phyloP scores from a whole-genome alignment of 1,139 yeast species.

The Saccharomycopsis hybrid region DNA sequence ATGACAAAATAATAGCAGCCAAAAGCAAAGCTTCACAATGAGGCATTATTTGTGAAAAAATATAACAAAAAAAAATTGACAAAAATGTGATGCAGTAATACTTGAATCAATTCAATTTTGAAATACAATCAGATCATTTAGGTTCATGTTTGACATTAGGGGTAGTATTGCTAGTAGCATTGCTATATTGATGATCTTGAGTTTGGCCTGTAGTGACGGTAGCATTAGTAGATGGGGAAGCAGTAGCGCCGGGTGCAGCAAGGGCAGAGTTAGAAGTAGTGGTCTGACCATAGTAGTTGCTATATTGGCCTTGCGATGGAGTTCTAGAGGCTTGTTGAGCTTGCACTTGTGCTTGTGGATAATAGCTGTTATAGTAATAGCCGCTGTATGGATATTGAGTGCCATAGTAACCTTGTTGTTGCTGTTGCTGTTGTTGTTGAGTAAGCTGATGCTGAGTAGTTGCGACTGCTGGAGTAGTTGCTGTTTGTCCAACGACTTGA shows the following conservation, averaged over 20 bases:
- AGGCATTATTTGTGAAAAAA: too few species aligned
- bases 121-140: neutral
- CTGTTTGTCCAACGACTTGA: too few species aligned
- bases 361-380: constrained; percentile 15
- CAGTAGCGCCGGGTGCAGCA: neutral
- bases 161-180: neutral
- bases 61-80: neutral
- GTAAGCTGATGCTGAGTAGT: constrained; percentile 10
- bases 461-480: constrained; percentile 1
- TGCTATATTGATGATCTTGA: constrained; percentile 1
- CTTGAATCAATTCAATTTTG: neutral
- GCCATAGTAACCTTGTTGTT: constrained; percentile 6
- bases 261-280: neutral
- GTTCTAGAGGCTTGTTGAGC: constrained; percentile 9
- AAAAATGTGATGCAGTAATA: neutral
- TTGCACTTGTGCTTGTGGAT: constrained; percentile 12
- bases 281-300: neutral
- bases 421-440: constrained; percentile 14
- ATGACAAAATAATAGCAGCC: neutral
- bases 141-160: neutral
- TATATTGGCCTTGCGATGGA: neutral
- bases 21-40: neutral
- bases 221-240: neutral
- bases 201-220: neutral
- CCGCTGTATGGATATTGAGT: constrained; percentile 19